Base-by-base conservation (phyloP, 768 basidiomycete species). In the Suillus subaureus region DNA sequence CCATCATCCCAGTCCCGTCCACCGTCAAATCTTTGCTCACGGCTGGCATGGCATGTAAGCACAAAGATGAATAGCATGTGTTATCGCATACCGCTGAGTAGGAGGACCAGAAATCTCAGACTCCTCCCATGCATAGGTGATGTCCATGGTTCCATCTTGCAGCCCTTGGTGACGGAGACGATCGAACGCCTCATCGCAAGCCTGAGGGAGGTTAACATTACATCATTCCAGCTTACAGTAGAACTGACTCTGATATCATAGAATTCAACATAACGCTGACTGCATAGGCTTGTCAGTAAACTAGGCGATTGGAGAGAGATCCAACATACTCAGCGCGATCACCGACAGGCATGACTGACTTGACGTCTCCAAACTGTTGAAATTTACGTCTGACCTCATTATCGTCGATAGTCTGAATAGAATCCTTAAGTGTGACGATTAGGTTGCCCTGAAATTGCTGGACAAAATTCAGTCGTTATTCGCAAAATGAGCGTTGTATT, bases 231-330 rank as follows among this genome's bases (percentile, higher is more conserved):
- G 31, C 43, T 39, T 55, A 43, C 21, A 57, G 49, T 3, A 23
- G 7, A 4, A 70, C 88, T 75, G 69, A 92, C 94, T 75, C 94
- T 81, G 28, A 86, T 93, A 73, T 99, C 97, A 73, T 90, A 99
- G 73, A 89, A 96, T 74, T 99, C 96, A n/a, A 99, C 91, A 68
- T 93, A 89, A 65, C 93, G 89, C 71, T 94, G 92, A 70, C 95
- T 98, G 66, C 9, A 35, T 33, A 62, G 13, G 61, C 43, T 52
- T 23, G 45, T 67, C n/a, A 71, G 66, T 33, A 61, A 64, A 21
- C 60, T 23, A 63, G 31, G 43, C 16, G 13, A 61, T 26, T 6
- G 31, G 15, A 54, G 4, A n/a, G 15, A 54, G 1, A 35, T 18
- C 4, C 56, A 58, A 74, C 82, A 63, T 70, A 87, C 90, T 93